Evolutionary conservation across 257 asterid genomes (phyloP).

Genomic region (Lantana camara): DNA sequence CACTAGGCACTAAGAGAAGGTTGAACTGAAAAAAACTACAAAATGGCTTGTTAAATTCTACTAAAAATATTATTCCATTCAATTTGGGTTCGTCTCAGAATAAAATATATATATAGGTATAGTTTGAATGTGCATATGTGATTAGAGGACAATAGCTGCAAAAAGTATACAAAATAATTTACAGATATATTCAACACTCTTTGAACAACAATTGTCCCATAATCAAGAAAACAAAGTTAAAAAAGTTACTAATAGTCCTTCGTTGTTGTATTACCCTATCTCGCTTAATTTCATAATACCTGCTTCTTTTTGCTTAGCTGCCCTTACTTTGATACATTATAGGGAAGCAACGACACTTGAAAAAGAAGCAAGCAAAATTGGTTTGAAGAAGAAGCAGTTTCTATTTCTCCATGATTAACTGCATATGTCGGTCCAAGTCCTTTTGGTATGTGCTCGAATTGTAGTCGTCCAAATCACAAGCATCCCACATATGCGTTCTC

Average conservation of each 20-base stretch:
- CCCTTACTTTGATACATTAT: not conserved
- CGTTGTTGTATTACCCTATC: conserved; percentile 7
- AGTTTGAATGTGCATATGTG: not conserved
- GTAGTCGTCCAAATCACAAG: conserved; percentile 84
- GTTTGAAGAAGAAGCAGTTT: not conserved
- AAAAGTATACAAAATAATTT: not conserved
- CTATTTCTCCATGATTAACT: conserved; percentile 80
- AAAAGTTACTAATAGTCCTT: conserved; percentile 15
- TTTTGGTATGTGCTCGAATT: conserved; percentile 65
- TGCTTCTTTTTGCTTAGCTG: conserved; percentile 24
- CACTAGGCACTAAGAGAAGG: no score
- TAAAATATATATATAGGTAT: no score
- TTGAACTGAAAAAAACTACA: no score
- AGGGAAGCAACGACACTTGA: conserved; percentile 18
- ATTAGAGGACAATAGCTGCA: not conserved
- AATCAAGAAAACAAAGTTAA: not conserved
- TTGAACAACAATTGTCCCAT: not conserved
- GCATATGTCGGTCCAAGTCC: conserved; percentile 88
- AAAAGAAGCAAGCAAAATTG: not conserved
- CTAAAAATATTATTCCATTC: no score
- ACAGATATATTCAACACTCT: not conserved
- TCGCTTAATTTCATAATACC: not conserved
- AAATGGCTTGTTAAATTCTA: no score
- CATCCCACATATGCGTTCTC: conserved; percentile 59
- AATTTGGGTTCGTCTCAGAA: no score